Percentiles rank a stretch among this genome's conserved stretches.
Evolutionary conservation across 2,329 filamentous ascomycete species (phyloP).

Genomic region (Penicillium concentricum): DNA sequence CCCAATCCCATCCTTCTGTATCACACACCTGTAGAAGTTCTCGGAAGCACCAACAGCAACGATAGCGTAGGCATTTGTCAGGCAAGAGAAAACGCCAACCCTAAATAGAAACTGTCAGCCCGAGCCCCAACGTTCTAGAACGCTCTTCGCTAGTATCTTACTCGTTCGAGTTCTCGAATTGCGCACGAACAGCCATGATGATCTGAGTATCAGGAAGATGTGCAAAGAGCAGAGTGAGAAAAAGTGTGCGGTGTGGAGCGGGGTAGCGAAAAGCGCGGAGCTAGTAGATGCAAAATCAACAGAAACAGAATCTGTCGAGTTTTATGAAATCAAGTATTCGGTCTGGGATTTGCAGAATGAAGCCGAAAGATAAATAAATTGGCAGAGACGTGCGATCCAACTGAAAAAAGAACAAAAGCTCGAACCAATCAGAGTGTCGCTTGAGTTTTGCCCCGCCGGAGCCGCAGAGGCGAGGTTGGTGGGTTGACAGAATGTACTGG

Average conservation of each 20-base stretch:
- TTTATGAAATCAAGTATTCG: not conserved
- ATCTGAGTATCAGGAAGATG: constrained; percentile 2
- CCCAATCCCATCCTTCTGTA: not conserved
- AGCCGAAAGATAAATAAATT: constrained; percentile 11
- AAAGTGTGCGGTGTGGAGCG: constrained; percentile 5
- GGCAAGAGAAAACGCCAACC: constrained; percentile 92
- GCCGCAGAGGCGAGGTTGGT: constrained; percentile 11
- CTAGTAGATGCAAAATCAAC: not conserved
- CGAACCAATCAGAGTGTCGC: constrained; percentile 16
- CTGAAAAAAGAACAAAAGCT: constrained; percentile 26
- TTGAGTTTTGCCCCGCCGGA: constrained; percentile 15
- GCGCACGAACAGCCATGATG: constrained; percentile 49
- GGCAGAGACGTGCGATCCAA: constrained; percentile 11
- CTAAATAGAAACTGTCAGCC: constrained; percentile 48
- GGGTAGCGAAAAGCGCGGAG: constrained; percentile 12
- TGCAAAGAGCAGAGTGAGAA: not conserved
- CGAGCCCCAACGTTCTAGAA: too few relatives aligned
- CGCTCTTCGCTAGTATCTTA: constrained; percentile 22
- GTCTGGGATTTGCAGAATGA: constrained; percentile 1
- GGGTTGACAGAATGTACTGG: not conserved
- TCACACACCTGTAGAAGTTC: constrained; percentile 86
- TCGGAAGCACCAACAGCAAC: constrained; percentile 93
- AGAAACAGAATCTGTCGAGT: not conserved
- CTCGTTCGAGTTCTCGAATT: constrained; percentile 54
- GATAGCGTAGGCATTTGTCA: constrained; percentile 96